Evolutionary conservation across 495 filamentous ascomycete species (phyloP).

Genomic region (Neurospora sp.): DNA sequence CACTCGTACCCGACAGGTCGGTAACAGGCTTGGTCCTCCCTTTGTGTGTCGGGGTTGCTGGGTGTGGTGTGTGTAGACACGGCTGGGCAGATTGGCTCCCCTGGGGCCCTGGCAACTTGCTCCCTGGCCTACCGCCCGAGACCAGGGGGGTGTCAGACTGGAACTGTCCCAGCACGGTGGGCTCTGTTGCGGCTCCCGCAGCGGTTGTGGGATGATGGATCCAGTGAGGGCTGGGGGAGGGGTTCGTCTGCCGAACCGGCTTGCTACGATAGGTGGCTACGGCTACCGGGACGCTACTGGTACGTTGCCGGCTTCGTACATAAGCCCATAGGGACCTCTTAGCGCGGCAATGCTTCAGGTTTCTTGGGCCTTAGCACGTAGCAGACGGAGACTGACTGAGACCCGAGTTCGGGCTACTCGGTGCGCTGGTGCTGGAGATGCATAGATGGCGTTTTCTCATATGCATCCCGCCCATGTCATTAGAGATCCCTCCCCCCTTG

Average conservation of each 20-base stretch:
- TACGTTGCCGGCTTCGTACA: background rate
- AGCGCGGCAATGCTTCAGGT: background rate
- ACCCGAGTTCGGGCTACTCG: background rate
- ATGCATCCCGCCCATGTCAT: conserved; percentile 15
- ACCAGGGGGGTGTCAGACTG: background rate
- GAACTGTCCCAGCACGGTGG: background rate
- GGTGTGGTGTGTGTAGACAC: background rate
- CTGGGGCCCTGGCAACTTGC: background rate
- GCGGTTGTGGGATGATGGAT: background rate
- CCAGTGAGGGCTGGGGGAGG: background rate
- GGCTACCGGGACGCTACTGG: background rate
- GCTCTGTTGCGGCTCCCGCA: background rate
- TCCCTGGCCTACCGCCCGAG: background rate
- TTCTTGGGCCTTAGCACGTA: background rate
- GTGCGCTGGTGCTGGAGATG: conserved; percentile 12
- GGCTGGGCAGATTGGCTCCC: background rate
- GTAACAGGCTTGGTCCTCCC: background rate
- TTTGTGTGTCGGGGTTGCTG: background rate
- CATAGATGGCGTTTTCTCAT: conserved; percentile 18
- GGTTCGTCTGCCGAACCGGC: background rate
- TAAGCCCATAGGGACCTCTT: background rate
- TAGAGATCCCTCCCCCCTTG: conserved; percentile 9
- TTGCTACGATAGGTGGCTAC: background rate
- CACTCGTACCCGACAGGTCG: background rate
- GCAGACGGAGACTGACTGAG: background rate